Evolutionary conservation across 1,139 yeast species (phyloP).

Genomic region (Kluyveromyces sp.): DNA sequence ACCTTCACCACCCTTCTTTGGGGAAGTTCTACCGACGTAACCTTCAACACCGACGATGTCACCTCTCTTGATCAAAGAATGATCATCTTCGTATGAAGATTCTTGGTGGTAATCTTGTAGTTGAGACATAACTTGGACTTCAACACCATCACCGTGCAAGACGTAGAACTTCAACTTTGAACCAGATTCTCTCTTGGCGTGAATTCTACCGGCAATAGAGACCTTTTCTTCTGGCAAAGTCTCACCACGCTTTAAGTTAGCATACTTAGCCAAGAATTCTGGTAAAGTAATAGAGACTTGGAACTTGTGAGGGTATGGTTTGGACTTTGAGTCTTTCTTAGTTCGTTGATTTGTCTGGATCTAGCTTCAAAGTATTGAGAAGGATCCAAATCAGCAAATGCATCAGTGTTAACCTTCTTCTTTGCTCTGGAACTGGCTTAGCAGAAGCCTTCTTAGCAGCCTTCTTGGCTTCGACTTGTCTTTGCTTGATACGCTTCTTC

Average conservation of each 20-base stretch:
- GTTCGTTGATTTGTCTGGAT: conserved; percentile 78
- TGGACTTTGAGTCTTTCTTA: conserved; percentile 62
- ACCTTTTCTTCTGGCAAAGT: conserved; percentile 65
- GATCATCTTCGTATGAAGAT: conserved; percentile 67
- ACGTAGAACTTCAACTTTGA: conserved; percentile 91
- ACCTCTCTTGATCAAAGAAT: conserved; percentile 90
- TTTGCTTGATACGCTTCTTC: conserved; percentile 88
- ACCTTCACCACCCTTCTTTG: conserved; percentile 98
- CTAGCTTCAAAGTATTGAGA: conserved; percentile 90
- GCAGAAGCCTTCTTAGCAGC: conserved; percentile 64
- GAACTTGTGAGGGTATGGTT: conserved; percentile 98
- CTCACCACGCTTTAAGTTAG: conserved; percentile 73
- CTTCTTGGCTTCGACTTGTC: conserved; percentile 81
- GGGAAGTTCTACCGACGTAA: conserved; percentile 94
- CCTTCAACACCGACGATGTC: conserved; percentile 94
- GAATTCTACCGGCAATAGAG: conserved; percentile 84
- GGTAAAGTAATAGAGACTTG: conserved; percentile 58
- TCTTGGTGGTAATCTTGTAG: conserved; percentile 61
- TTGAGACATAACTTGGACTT: conserved; percentile 92
- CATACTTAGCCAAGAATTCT: conserved; percentile 65
- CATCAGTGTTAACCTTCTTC: conserved; percentile 43
- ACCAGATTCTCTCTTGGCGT: conserved; percentile 92
- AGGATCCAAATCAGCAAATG: conserved; percentile 84
- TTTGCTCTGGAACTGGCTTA: conserved; percentile 36
- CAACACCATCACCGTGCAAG: conserved; percentile 83